Evolutionary conservation across 192 early-diverging fungal genomes (phyloP), one percentile per base, ranked within the genome.

Genomic region (Diversispora epigaea): DNA sequence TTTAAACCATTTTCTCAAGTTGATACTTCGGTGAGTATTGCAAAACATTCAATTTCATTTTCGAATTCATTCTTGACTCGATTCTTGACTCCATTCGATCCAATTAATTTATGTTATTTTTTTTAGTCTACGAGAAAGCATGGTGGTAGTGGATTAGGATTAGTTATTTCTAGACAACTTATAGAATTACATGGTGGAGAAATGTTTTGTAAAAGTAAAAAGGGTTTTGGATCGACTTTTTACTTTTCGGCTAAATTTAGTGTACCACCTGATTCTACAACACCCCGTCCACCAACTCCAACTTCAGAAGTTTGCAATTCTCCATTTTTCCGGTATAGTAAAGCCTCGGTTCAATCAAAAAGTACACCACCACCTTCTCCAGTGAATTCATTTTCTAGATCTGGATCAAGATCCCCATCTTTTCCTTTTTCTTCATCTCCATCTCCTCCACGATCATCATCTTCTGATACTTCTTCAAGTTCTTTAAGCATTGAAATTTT

Each of bases 1-100:
- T 95, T 95, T 77, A 89, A 92, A 47, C 89, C 89, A 11, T 96
- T 93, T 76, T 84, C 89, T 12, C 94, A 95, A 80, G 92, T 92
- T 3, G 93, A 94, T 50, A 86, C 87, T 60, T 91, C 91, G n/a
- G 89, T 81, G 76, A 50, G 75, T 54, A 7, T 62, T 32, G n/a
- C 15, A 43, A 17, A 21, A 15, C 45, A 5, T 11, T 11, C 47
- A 0, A 49, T 11, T 49, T 49, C 14, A 11, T 49, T 49, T 3
- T 49, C 7, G 47, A 49, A 49, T 49, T 3, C 3, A 49, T 49
- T 11, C 47, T 49, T 11, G 47, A 32, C 2, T 32, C 25, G 0
- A 32, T 32, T 2, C 25, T 14, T 49, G 14, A 49, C 47, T 8
- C 7, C 14, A 11, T 49, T 49, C 14, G 6, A 50, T 2, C 49